Conservation (phyloP, 139 green algal species). For the Ettlia oleoabundans region DNA sequence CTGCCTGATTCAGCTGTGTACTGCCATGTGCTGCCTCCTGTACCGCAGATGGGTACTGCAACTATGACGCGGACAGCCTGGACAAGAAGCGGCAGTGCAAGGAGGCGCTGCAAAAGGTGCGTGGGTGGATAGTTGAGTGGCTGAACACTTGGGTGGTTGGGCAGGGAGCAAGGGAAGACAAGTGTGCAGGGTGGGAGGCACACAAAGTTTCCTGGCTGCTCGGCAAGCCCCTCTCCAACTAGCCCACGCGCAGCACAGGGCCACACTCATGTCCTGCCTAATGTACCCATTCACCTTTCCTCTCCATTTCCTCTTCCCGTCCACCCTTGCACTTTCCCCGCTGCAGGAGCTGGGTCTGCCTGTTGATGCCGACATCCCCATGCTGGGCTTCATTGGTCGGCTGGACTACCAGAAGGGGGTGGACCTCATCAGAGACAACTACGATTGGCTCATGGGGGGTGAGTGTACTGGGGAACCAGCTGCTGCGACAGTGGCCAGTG, state of each 20-base stretch:
- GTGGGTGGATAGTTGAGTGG: no score
- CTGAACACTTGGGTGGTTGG: no score
- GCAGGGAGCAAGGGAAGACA: no score
- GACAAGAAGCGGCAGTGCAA: constrained; percentile 89
- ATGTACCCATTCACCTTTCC: no score
- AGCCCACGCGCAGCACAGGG: no score
- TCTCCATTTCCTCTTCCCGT: no score
- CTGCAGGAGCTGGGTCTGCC: constrained; percentile 91
- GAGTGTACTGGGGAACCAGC: no score
- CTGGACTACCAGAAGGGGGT: constrained; percentile 99
- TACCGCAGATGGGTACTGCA: constrained; percentile 76
- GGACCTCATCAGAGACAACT: constrained; percentile 93
- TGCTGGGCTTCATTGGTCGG: constrained; percentile 94
- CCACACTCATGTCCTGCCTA: no score
- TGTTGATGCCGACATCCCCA: constrained; percentile 78
- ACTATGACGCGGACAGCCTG: constrained; percentile 70
- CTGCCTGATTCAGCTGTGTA: not conserved
- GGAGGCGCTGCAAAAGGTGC: constrained; percentile 72
- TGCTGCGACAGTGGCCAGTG: no score
- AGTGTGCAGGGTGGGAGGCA: no score
- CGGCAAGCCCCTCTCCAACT: no score
- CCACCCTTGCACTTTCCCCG: not conserved
- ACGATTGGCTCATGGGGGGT: constrained; percentile 87
- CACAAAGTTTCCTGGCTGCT: no score
- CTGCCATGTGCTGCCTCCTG: not conserved